A percentile compares a stretch with the other conserved stretches of the same genome.
These are phyloP conservation scores for Aspergillus kassunensis DNA, from an alignment of 495 filamentous ascomycete species.

Conservation along the genomic window DNA sequence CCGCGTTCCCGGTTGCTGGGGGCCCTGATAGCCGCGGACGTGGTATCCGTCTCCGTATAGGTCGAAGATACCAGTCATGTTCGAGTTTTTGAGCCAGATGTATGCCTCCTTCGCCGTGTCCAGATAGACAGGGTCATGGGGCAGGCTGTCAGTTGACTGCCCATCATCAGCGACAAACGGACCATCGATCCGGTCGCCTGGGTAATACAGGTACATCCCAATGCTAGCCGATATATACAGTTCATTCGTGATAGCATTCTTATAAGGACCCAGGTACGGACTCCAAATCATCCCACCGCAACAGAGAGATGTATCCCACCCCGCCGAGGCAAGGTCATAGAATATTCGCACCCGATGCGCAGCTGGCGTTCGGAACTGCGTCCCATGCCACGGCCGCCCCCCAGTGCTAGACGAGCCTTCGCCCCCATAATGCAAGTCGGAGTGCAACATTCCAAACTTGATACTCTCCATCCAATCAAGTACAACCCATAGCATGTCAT, in stretches of 20 bases:
- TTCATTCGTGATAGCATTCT: slow-evolving; percentile 97
- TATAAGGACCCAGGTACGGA: slow-evolving; percentile 77
- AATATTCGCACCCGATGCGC: slow-evolving; percentile 86
- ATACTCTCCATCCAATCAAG: slow-evolving; percentile 84
- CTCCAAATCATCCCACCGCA: slow-evolving; percentile 93
- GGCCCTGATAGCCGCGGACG: slow-evolving; percentile 59
- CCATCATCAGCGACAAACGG: slow-evolving; percentile 49
- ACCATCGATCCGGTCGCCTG: slow-evolving; percentile 67
- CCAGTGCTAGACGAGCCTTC: slow-evolving; percentile 11
- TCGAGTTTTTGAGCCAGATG: slow-evolving; percentile 68
- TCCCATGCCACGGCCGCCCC: slow-evolving; percentile 61
- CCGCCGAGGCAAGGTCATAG: slow-evolving; percentile 72
- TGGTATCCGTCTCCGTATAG: slow-evolving; percentile 91
- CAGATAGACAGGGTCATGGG: slow-evolving; percentile 64
- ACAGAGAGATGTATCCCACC: slow-evolving; percentile 82
- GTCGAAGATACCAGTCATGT: slow-evolving; percentile 78
- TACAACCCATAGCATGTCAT: slow-evolving; percentile 98
- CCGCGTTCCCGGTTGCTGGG: slow-evolving; percentile 42
- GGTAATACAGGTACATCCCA: slow-evolving; percentile 88
- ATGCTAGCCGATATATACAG: slow-evolving; percentile 80
- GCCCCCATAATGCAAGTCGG: slow-evolving; percentile 51
- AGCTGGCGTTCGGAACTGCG: slow-evolving; percentile 71
- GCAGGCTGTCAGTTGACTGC: slow-evolving; percentile 24
- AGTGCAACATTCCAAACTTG: slow-evolving; percentile 69
- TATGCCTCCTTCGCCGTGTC: slow-evolving; percentile 73